Percentiles rank a stretch among this genome's conserved stretches.
Conservation (phyloP, 2,329 filamentous ascomycete species). For the Claviceps citrina region DNA sequence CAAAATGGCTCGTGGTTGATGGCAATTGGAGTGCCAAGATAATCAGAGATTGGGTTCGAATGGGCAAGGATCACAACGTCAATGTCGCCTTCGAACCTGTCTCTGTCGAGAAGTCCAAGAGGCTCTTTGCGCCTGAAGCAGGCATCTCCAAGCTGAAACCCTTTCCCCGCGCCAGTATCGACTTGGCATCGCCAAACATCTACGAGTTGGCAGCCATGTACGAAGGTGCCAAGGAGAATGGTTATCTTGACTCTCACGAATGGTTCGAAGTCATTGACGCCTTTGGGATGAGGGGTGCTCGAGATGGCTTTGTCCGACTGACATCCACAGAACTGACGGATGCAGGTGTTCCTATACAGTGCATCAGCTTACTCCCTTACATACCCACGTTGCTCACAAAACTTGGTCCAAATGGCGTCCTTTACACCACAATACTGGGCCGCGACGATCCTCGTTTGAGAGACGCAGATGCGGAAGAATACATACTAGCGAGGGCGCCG, state of each 20-base stretch:
- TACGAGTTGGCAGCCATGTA: slow-evolving; percentile 74
- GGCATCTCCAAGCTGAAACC: slow-evolving; percentile 26
- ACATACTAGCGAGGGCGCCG: slow-evolving; percentile 51
- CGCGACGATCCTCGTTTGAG: slow-evolving; percentile 53
- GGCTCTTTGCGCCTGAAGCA: slow-evolving; percentile 41
- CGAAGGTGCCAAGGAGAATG: slow-evolving; percentile 46
- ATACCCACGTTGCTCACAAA: slow-evolving; percentile 77
- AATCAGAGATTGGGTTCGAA: slow-evolving; percentile 52
- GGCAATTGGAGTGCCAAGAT: slow-evolving; percentile 64
- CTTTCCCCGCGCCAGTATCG: slow-evolving; percentile 49
- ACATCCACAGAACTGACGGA: slow-evolving; percentile 56
- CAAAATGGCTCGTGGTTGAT: slow-evolving; percentile 72
- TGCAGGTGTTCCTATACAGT: slow-evolving; percentile 67
- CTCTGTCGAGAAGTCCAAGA: slow-evolving; percentile 60
- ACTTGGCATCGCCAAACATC: slow-evolving; percentile 68
- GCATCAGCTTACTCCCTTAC: slow-evolving; percentile 72
- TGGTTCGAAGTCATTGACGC: slow-evolving; percentile 76
- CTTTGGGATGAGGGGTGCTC: slow-evolving; percentile 59
- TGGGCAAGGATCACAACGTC: slow-evolving; percentile 39
- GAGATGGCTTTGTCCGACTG: slow-evolving; percentile 56
- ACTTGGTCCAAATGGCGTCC: slow-evolving; percentile 57
- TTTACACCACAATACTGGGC: slow-evolving; percentile 56
- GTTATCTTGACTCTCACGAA: slow-evolving; percentile 49
- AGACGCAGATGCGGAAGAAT: slow-evolving; percentile 46
- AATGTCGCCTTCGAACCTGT: slow-evolving; percentile 78